Base-by-base conservation (phyloP, 495 filamentous ascomycete genomes). In the Penicillium simplicissimum region DNA sequence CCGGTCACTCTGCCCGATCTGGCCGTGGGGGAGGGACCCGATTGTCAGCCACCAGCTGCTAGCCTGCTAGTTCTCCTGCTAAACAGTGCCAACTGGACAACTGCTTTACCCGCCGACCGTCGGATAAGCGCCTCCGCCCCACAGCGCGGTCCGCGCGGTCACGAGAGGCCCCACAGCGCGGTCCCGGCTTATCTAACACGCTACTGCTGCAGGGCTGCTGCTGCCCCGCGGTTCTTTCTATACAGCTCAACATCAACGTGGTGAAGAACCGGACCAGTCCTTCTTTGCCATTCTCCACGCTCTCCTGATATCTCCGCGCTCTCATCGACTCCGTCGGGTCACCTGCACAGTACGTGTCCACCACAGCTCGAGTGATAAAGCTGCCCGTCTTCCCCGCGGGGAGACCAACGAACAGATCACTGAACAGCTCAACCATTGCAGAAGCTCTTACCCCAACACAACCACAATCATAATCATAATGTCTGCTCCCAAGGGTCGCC, bases 401-500 rank as follows among this genome's bases (percentile, higher is more conserved):
- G 31, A 53, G 34, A 37, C 51, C 7, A 4, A 23, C 2, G 10
- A 36, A 21, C 51, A 21, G 51, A 8, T 57, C 51, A 51, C 38
- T 69, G 23, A 60, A 66, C 55, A 57, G 48, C 31, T 52, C 23
- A 25, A 8, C 51, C 2, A 53, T 19, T 25, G 14, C 43, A 59
- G 52, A 56, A 57, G 31, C 25, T 31, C 7, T 21, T 55, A 51
- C 19, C 34, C 15, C 37, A 43, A 31, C 43, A 45, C 25, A 15
- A 14, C 28, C 28, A 31, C 28, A n/a, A 8, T 23, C 58, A 3
- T 4, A n/a, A 8, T 23, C 54, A 63, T 5, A 43, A 64, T 62
- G 64, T 43, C 65, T 58, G 52, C 69, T 57, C 62, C 66, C 34
- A 59, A 63, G 59, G 84, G 84, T 59, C 89, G 93, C 72, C 82